Conservation (phyloP, 306 rosid species). For the Cicer judaicum region DNA sequence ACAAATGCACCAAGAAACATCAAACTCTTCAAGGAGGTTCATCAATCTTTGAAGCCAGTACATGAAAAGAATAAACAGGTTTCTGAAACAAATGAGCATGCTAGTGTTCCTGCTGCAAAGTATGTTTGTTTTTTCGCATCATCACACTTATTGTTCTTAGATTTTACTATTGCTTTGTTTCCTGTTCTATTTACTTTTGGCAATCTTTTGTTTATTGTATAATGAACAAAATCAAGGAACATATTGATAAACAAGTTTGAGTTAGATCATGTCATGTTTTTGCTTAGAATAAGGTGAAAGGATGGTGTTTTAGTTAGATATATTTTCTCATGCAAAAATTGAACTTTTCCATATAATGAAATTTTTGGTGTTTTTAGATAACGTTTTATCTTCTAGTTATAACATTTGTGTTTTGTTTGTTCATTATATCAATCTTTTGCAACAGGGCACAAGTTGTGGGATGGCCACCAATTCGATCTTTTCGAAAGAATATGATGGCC, state of each 20-base stretch:
- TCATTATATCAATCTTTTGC: conserved; percentile 38
- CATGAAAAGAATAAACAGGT: conserved; percentile 66
- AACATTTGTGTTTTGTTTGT: background rate
- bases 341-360: conserved; percentile 10
- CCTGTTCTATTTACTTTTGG: background rate
- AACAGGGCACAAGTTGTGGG: conserved; percentile 97
- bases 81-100: conserved; percentile 56
- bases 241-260: background rate
- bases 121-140: conserved; percentile 47
- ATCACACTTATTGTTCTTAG: background rate
- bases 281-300: background rate
- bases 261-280: conserved; percentile 24
- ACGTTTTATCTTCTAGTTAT: background rate
- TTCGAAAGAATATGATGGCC: conserved; percentile 83
- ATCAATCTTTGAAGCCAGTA: conserved; percentile 43
- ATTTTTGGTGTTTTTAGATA: background rate
- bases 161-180: background rate
- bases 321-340: conserved; percentile 7
- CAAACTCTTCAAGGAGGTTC: conserved; percentile 68
- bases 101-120: conserved; percentile 80
- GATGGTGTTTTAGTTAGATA: conserved; percentile 11
- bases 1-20: conserved; percentile 36
- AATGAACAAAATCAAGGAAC: background rate
- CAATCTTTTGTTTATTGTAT: conserved; percentile 16
- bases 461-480: conserved; percentile 99